These are phyloP conservation scores for Pyricularia pennisetigena DNA, from an alignment of 2,329 filamentous ascomycete species.

Conservation along the genomic window DNA sequence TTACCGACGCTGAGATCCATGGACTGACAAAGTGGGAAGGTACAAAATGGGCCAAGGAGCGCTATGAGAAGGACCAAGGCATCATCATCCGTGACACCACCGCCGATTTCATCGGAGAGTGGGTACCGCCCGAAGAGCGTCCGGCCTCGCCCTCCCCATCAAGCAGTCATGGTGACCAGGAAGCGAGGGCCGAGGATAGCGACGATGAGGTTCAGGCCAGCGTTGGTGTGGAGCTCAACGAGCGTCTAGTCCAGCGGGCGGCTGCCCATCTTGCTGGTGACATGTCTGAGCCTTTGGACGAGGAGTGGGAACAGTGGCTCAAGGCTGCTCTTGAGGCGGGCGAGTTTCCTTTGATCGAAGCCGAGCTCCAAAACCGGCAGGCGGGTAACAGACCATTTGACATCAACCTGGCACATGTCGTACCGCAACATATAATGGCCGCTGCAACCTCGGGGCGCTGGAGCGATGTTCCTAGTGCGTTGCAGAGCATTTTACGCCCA, in stretches of 20 bases:
- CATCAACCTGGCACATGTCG: background rate
- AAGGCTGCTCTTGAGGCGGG: conserved; percentile 61
- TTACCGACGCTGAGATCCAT: conserved; percentile 62
- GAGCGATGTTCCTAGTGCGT: background rate
- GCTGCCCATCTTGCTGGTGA: conserved; percentile 54
- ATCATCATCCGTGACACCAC: conserved; percentile 62
- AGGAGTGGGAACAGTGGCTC: conserved; percentile 67
- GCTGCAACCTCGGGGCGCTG: background rate
- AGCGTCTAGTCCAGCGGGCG: conserved; percentile 54
- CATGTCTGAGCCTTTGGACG: conserved; percentile 49
- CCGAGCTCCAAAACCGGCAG: conserved; percentile 10
- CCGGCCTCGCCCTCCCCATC: conserved; percentile 8
- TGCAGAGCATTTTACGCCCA: background rate
- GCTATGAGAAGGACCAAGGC: conserved; percentile 67
- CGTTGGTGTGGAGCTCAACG: conserved; percentile 52
- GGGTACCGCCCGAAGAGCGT: conserved; percentile 38
- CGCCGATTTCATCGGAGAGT: conserved; percentile 55
- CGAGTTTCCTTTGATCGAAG: conserved; percentile 24
- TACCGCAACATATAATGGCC: background rate
- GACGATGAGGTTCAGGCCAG: conserved; percentile 42
- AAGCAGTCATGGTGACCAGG: conserved; percentile 1
- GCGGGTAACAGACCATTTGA: background rate
- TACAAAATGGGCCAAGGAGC: conserved; percentile 72
- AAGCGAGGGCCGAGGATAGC: conserved; percentile 36
- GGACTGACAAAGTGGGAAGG: conserved; percentile 73